Percentiles rank a stretch among this genome's conserved stretches.
Conservation (phyloP, 495 filamentous ascomycete genomes). For the Xylaria sp. region DNA sequence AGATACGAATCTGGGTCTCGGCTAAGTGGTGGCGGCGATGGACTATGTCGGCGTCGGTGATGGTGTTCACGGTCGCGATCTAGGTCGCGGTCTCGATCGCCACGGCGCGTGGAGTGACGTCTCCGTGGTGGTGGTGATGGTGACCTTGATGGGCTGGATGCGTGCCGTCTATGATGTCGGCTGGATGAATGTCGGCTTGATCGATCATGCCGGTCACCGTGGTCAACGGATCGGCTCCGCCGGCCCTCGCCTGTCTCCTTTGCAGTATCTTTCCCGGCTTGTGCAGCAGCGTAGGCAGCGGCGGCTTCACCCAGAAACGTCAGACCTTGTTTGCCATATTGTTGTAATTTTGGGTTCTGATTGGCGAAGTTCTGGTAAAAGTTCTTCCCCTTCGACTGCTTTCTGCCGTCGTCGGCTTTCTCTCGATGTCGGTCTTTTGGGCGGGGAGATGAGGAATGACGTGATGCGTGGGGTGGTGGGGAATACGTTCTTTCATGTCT, state of each 20-base stretch:
- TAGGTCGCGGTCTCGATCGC: constrained; percentile 33
- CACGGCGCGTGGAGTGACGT: constrained; percentile 32
- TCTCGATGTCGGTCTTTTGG: constrained; percentile 5
- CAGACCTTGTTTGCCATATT: constrained; percentile 36
- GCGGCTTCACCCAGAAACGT: constrained; percentile 41
- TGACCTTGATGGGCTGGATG: constrained; percentile 36
- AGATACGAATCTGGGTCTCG: constrained; percentile 22
- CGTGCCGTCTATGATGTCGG: constrained; percentile 31
- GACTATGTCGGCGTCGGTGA: constrained; percentile 22
- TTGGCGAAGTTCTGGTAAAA: constrained; percentile 26
- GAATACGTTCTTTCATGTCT: constrained; percentile 27
- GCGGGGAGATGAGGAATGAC: constrained; percentile 29
- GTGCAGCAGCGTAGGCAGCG: constrained; percentile 37
- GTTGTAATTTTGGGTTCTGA: constrained; percentile 35
- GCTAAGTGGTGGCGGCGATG: constrained; percentile 23
- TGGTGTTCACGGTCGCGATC: constrained; percentile 32
- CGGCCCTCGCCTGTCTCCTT: not conserved
- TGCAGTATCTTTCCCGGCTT: constrained; percentile 29
- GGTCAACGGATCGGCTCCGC: constrained; percentile 33
- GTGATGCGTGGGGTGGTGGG: constrained; percentile 29
- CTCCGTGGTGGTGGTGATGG: constrained; percentile 37
- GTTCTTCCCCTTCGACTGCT: constrained; percentile 20
- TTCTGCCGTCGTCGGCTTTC: constrained; percentile 10
- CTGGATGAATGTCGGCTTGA: constrained; percentile 31
- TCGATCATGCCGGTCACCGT: constrained; percentile 26